Evolutionary conservation across 441 rosid species (phyloP).

Genomic region (Dalechampia spathulata): DNA sequence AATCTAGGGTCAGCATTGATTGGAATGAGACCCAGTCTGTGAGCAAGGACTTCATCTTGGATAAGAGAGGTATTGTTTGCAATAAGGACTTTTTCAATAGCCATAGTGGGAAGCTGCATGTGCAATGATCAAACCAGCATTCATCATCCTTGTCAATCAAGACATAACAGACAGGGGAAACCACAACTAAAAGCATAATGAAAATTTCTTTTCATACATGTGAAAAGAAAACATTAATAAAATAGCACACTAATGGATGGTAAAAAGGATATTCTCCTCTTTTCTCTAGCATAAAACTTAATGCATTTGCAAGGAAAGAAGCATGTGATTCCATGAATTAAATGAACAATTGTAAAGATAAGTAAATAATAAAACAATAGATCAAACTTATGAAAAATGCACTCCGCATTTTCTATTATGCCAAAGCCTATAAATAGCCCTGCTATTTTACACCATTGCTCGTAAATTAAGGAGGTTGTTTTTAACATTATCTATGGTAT

Average conservation of each 20-base stretch:
- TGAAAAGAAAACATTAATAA: no score
- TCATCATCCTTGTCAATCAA: slow-evolving; percentile 1
- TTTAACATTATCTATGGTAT: not conserved
- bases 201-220: no score
- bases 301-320: not conserved
- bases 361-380: not conserved
- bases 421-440: not conserved
- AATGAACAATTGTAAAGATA: not conserved
- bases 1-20: slow-evolving; percentile 73
- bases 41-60: slow-evolving; percentile 95
- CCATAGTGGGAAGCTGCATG: slow-evolving; percentile 85
- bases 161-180: not conserved
- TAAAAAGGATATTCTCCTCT: no score
- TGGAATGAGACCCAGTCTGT: slow-evolving; percentile 89
- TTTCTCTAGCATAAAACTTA: not conserved
- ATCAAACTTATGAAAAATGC: not conserved
- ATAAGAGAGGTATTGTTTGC: slow-evolving; percentile 84
- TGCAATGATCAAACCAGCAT: slow-evolving; percentile 8
- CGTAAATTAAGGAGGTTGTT: not conserved
- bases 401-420: not conserved
- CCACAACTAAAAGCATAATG: not conserved
- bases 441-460: not conserved
- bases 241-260: no score
- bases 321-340: not conserved
- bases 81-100: slow-evolving; percentile 82